Percentiles rank a stretch among this genome's conserved stretches.
phyloP scores from a whole-genome alignment of 768 basidiomycete species.

The Tylopilus subfusipes region DNA sequence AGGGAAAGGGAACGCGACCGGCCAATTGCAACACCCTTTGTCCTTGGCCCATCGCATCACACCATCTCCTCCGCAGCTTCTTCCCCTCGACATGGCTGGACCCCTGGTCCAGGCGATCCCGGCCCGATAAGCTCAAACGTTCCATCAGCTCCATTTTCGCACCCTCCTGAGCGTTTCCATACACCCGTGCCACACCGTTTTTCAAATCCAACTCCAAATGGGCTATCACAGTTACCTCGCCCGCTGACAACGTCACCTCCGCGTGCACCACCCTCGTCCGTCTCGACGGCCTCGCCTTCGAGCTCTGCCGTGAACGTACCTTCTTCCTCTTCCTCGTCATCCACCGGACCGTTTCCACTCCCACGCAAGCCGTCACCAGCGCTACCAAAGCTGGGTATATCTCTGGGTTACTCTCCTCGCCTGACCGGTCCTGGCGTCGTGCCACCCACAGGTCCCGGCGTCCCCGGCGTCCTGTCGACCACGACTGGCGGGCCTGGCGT shows the following conservation, averaged over 20 bases:
- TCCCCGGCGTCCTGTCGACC: conserved; percentile 24
- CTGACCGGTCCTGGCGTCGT: conserved; percentile 31
- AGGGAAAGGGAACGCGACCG: conserved; percentile 43
- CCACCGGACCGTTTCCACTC: conserved; percentile 19
- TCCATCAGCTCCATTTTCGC: conserved; percentile 28
- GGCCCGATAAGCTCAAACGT: conserved; percentile 28
- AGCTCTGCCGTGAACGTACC: conserved; percentile 16
- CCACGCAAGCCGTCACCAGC: conserved; percentile 26
- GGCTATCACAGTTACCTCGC: conserved; percentile 18
- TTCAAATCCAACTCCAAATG: conserved; percentile 24
- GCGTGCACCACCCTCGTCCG: conserved; percentile 27
- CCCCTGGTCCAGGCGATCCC: conserved; percentile 22
- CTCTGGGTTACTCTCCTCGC: conserved; percentile 28
- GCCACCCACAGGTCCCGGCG: conserved; percentile 26
- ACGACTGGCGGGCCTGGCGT: conserved; percentile 17
- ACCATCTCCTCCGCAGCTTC: conserved; percentile 32
- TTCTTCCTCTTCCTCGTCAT: conserved; percentile 15
- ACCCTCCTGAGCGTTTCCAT: conserved; percentile 28
- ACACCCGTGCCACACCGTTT: conserved; percentile 29
- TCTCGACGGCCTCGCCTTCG: conserved; percentile 16
- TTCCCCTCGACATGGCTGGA: conserved; percentile 44
- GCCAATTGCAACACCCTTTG: conserved; percentile 52
- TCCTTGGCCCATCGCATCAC: conserved; percentile 45
- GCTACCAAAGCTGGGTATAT: conserved; percentile 28
- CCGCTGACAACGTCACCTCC: conserved; percentile 39